Evolutionary conservation across 805 yeast species (phyloP).

Genomic region (Candida glaebosa): DNA sequence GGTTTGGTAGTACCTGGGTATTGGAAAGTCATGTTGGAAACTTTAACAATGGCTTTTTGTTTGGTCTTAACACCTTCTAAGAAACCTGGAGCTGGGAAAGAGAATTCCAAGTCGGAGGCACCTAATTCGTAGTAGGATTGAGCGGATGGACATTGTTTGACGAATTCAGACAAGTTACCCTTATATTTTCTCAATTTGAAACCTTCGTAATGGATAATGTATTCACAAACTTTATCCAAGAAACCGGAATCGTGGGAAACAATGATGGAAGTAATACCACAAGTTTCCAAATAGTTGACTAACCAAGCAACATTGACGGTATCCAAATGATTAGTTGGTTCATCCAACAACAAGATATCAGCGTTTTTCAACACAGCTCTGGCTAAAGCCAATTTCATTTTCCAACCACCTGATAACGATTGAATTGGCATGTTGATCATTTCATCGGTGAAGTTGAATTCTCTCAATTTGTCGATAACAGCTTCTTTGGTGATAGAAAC

Average conservation of each 20-base stretch:
- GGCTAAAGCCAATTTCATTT: conserved; percentile 99
- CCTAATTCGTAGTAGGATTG: conserved; percentile 98
- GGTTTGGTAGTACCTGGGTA: conserved; percentile 98
- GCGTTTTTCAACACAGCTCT: conserved; percentile 99
- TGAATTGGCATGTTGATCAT: conserved; percentile 93
- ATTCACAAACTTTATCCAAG: conserved; percentile 96
- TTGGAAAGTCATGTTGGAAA: conserved; percentile 96
- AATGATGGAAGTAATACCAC: conserved; percentile 97
- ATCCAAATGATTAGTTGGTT: conserved; percentile 99
- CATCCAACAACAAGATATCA: conserved; percentile 95
- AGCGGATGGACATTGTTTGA: conserved; percentile 98
- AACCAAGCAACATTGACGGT: conserved; percentile 99
- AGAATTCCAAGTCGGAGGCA: conserved; percentile 95
- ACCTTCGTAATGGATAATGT: conserved; percentile 99
- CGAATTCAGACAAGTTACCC: conserved; percentile 99
- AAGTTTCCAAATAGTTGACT: conserved; percentile 97
- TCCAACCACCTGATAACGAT: conserved; percentile 99
- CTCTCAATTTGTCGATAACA: conserved; percentile 72
- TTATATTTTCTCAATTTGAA: conserved; percentile 99
- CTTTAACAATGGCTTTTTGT: conserved; percentile 99
- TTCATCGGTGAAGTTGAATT: conserved; percentile 90
- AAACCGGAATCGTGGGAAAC: conserved; percentile 99
- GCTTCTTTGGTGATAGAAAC: conserved; percentile 69
- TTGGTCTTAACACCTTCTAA: conserved; percentile 99
- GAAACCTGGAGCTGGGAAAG: conserved; percentile 99